Percentiles rank a stretch among this genome's conserved stretches.
phyloP scores from a whole-genome alignment of 805 yeast genomes.

The Candida awuae region DNA sequence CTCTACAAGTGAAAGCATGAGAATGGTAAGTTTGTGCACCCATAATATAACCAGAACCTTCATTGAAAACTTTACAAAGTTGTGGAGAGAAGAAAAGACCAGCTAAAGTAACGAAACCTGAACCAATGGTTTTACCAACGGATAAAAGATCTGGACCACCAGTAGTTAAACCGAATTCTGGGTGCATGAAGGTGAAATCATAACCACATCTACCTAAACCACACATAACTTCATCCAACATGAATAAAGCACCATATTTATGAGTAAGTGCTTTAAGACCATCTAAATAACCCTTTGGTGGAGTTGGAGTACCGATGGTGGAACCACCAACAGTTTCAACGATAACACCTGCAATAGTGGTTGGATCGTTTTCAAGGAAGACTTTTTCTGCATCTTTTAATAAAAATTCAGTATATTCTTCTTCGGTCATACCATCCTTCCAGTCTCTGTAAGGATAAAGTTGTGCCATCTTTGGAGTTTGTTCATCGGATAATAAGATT shows the following conservation, averaged over 20 bases:
- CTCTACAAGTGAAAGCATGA: constrained; percentile 38
- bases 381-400: constrained; percentile 34
- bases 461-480: constrained; percentile 25
- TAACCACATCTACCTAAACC: constrained; percentile 49
- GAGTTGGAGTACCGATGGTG: constrained; percentile 38
- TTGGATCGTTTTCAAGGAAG: constrained; percentile 35
- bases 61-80: constrained; percentile 29
- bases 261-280: constrained; percentile 40
- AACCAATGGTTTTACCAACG: constrained; percentile 43
- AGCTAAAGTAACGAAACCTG: constrained; percentile 43
- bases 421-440: constrained; percentile 28
- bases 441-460: constrained; percentile 29
- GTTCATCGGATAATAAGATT: constrained; percentile 18
- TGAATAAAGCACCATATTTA: constrained; percentile 42
- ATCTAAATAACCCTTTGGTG: constrained; percentile 39
- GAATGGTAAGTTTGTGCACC: constrained; percentile 47
- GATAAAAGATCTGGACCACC: constrained; percentile 42
- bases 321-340: constrained; percentile 43
- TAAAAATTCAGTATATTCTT: constrained; percentile 31
- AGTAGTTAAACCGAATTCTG: constrained; percentile 25
- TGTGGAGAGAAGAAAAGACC: constrained; percentile 36
- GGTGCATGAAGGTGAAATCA: constrained; percentile 32
- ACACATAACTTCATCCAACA: constrained; percentile 51
- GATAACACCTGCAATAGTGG: constrained; percentile 35
- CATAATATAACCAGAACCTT: constrained; percentile 33